Conservation (phyloP, 768 basidiomycete genomes). For the Collybia nuda region DNA sequence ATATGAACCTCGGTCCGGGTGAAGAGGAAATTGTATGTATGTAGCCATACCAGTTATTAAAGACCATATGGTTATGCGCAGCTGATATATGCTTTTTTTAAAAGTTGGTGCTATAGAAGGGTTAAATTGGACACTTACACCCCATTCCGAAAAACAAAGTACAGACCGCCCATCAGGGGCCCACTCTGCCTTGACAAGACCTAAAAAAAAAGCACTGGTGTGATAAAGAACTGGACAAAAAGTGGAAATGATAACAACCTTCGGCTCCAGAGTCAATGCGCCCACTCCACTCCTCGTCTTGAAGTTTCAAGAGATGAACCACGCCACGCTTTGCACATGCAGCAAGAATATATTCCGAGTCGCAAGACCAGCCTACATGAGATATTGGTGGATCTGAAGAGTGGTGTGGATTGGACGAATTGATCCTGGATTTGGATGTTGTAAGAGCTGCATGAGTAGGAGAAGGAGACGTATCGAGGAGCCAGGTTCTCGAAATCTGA, state of each 20-base stretch:
- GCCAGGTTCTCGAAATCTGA: slow-evolving; percentile 81
- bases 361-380: slow-evolving; percentile 82
- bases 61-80: slow-evolving; percentile 87
- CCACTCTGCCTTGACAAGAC: slow-evolving; percentile 88
- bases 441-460: slow-evolving; percentile 45
- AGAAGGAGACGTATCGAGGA: slow-evolving; percentile 55
- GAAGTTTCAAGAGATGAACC: slow-evolving; percentile 77
- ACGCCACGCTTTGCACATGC: slow-evolving; percentile 71
- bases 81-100: slow-evolving; percentile 42
- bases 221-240: slow-evolving; percentile 1
- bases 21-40: slow-evolving; percentile 83
- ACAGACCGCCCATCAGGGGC: slow-evolving; percentile 81
- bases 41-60: slow-evolving; percentile 71
- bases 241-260: slow-evolving; percentile 29
- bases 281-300: slow-evolving; percentile 77
- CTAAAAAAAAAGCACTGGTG: slow-evolving; percentile 23
- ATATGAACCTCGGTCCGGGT: slow-evolving; percentile 69
- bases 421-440: slow-evolving; percentile 31
- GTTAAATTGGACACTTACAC: slow-evolving; percentile 55
- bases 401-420: slow-evolving; percentile 17
- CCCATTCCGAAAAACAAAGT: slow-evolving; percentile 92
- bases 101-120: background rate
- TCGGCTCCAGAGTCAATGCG: slow-evolving; percentile 81
- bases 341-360: slow-evolving; percentile 84
- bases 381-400: slow-evolving; percentile 53